Base-by-base conservation (phyloP, 306 rosid species). In the Sesbania bispinosa region DNA sequence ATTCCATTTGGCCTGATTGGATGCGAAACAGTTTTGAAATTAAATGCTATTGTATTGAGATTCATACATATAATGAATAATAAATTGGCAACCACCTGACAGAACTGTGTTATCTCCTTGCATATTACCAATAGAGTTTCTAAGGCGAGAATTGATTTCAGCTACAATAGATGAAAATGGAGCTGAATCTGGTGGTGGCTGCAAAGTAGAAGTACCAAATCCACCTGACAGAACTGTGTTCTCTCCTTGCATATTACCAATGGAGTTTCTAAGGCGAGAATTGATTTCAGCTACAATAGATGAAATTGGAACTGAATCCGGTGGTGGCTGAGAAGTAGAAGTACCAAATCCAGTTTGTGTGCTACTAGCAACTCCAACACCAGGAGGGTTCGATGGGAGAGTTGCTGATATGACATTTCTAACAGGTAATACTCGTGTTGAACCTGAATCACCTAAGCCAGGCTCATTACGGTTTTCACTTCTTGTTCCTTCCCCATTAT, bases 401-500 rank as follows among this genome's bases (percentile, higher is more conserved):
- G 81, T 71, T 15, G 85, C 45, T 4, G 90, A 80, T 46, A 75
- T 64, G 68, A 79, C 82, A 85, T 81, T 89, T 77, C 96, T 86
- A 53, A 71, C 81, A 58, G 96, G 85, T 59, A 76, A 73, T 61
- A 66, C 87, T 36, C 43, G 82, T 48, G 86, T 51, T 46, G 88
- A 84, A 57, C 93, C 82, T 53, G 86, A 81, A 78, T 83, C 96
- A 53, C 79, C 74, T 81, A 91, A 57, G 52, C 84, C 92, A 71
- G 85, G 51, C 46, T 74, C 92, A 74, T 57, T 80, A 7, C 10
- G 92, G 11, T 58, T 83, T 59, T 90, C 93, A 43, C 75, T 85
- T 53, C 80, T 85, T 62, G 63, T 47, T 35, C 91, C 97, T 59
- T 95, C 96, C 60, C 80, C 96, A 63, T 83, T 84, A 74, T 69